phyloP scores from a whole-genome alignment of 1,284 basidiomycete genomes.

The Exobasidium cylindrosporum region DNA sequence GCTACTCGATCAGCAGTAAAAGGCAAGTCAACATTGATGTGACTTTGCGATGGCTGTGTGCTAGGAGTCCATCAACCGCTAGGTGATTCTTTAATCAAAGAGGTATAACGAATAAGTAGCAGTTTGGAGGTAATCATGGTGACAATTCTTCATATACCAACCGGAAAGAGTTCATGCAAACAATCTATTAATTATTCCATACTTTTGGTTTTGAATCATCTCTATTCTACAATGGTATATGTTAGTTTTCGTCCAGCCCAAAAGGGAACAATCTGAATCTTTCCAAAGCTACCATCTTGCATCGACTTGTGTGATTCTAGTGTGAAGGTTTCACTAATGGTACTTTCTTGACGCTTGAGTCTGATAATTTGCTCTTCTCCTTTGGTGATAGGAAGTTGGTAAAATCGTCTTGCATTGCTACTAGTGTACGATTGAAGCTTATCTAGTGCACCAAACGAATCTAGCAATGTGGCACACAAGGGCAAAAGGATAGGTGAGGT shows the following conservation, averaged over 20 bases:
- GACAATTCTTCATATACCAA: no score
- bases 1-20: conserved; percentile 70
- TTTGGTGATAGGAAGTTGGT: conserved; percentile 27
- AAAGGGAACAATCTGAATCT: conserved; percentile 73
- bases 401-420: conserved; percentile 47
- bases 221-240: conserved; percentile 68
- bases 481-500: conserved; percentile 51
- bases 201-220: no score
- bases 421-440: conserved; percentile 45
- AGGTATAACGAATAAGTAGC: no score
- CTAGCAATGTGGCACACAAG: conserved; percentile 52
- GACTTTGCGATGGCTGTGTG: conserved; percentile 59
- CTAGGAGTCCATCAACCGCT: conserved; percentile 36
- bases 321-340: conserved; percentile 43
- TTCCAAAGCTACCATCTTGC: conserved; percentile 32
- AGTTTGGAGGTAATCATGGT: no score
- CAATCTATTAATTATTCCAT: no score
- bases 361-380: conserved; percentile 16
- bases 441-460: conserved; percentile 51
- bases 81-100: conserved; percentile 20
- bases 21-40: conserved; percentile 80
- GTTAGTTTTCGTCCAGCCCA: conserved; percentile 79
- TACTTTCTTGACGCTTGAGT: conserved; percentile 23
- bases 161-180: no score
- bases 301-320: conserved; percentile 26